Conservation (phyloP, 163 green algal species). For the Scenedesmus sp. region DNA sequence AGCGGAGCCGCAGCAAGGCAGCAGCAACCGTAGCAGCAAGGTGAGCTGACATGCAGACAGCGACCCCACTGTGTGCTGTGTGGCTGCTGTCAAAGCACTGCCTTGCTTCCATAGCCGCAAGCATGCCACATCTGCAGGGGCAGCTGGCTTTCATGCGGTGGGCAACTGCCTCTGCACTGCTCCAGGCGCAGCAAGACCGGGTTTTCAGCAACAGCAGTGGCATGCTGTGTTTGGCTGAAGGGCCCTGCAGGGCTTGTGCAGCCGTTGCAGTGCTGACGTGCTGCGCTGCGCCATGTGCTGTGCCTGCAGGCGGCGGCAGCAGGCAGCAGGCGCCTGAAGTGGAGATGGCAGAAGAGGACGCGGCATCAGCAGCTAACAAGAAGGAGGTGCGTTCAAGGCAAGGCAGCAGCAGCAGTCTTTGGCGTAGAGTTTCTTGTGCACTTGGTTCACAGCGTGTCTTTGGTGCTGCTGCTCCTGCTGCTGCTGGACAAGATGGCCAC, state of each 20-base stretch:
- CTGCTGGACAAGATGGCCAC: no score
- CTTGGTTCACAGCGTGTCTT: no score
- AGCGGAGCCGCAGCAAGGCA: background rate
- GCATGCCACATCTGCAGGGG: no score
- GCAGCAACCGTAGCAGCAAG: conserved; percentile 47
- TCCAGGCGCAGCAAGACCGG: no score
- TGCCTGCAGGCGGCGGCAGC: background rate
- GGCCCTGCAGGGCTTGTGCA: no score
- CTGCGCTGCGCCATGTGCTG: background rate
- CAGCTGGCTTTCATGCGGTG: no score
- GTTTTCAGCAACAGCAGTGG: no score
- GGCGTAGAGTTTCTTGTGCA: no score
- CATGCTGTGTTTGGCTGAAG: no score
- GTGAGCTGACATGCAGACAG: background rate
- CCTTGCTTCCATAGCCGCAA: background rate
- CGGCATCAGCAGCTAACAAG: conserved; percentile 1
- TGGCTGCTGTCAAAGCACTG: background rate
- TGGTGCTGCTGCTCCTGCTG: no score
- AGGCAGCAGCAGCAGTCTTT: background rate
- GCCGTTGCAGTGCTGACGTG: background rate
- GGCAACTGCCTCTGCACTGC: no score
- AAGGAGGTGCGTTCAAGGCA: conserved; percentile 24
- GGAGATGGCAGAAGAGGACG: conserved; percentile 48
- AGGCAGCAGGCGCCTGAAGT: conserved; percentile 11
- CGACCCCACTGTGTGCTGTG: no score